Evolutionary conservation across 768 basidiomycete species (phyloP).

Genomic region (Flagelloscypha sp.): DNA sequence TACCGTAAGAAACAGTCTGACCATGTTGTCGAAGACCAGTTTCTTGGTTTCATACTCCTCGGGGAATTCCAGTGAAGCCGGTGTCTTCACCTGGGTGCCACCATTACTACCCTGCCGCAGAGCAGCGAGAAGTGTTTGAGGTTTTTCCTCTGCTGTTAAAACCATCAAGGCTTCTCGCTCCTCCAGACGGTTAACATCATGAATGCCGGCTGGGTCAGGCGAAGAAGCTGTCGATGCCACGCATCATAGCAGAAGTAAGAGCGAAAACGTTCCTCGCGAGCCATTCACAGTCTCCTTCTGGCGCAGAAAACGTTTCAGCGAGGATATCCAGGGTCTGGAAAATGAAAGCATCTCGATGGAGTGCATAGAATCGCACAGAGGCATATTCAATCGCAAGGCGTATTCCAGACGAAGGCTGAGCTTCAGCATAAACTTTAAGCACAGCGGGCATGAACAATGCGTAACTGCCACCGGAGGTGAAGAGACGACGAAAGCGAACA

Average conservation of each 20-base stretch:
- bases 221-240: constrained; percentile 27
- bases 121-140: constrained; percentile 57
- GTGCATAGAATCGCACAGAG: constrained; percentile 60
- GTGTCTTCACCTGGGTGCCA: constrained; percentile 31
- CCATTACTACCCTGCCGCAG: constrained; percentile 36
- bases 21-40: constrained; percentile 55
- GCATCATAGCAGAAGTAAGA: constrained; percentile 51
- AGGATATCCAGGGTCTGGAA: constrained; percentile 65
- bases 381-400: constrained; percentile 64
- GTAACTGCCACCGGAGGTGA: constrained; percentile 65
- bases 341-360: constrained; percentile 65
- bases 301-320: constrained; percentile 43
- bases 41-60: constrained; percentile 52
- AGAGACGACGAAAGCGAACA: constrained; percentile 69
- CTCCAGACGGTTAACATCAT: constrained; percentile 50
- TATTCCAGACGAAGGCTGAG: constrained; percentile 48
- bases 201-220: constrained; percentile 60
- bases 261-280: constrained; percentile 48
- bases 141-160: constrained; percentile 62
- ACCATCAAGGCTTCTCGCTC: constrained; percentile 67
- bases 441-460: constrained; percentile 68
- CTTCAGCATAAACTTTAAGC: constrained; percentile 61
- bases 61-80: constrained; percentile 38
- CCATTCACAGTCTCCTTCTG: constrained; percentile 40
- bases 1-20: constrained; percentile 68